Base-by-base conservation (phyloP, 2,329 filamentous ascomycete genomes). In the Pseudocercospora cruenta region DNA sequence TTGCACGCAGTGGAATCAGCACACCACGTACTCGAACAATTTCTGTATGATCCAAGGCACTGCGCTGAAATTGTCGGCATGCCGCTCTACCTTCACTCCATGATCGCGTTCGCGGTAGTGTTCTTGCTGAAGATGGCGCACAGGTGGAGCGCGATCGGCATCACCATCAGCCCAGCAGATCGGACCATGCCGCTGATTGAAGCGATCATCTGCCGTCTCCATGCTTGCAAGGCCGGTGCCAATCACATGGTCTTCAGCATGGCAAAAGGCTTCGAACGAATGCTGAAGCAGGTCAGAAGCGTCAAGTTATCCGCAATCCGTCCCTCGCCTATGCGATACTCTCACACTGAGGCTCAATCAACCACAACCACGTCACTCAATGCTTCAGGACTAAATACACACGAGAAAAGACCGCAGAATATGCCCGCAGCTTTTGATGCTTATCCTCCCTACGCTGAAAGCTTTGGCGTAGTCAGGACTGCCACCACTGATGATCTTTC, bases 161-260 rank as follows among this genome's bases (percentile, higher is more conserved):
- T 68, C 28, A 60, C 67, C 2, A 68, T 68, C 22, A 45, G 62
- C 59, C 64, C 64, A 21, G 21, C 19, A 10, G 22, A 63, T 36
- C 33, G 64, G 10, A 68, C 67, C 3, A 58, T 66, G 21, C 67
- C 67, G 16, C 51, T 68, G 21, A 60, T 67, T 26, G 60, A 68
- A 33, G 57, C 49, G 14, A 64, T 62, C n/a, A 64, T 66, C 45
- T 19, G 47, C 21, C 26, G 63, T 5, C 54, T 68, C 9, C 60
- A 58, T 22, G 57, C 19, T 10, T 68, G 67, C 49, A 68, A 67
- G 47, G 67, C 60, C 7, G 67, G 67, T 49, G 64, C 64, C 5
- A 63, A 49, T 54, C 67, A 68, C n/a, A 68, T 68, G 60, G 62
- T 68, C 31, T 67, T 66, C 45, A 67, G 67, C 55, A 68, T 68